Percentiles rank a stretch among this genome's conserved stretches.
Conservation (phyloP, 768 basidiomycete species). For the Clavulina sp. region DNA sequence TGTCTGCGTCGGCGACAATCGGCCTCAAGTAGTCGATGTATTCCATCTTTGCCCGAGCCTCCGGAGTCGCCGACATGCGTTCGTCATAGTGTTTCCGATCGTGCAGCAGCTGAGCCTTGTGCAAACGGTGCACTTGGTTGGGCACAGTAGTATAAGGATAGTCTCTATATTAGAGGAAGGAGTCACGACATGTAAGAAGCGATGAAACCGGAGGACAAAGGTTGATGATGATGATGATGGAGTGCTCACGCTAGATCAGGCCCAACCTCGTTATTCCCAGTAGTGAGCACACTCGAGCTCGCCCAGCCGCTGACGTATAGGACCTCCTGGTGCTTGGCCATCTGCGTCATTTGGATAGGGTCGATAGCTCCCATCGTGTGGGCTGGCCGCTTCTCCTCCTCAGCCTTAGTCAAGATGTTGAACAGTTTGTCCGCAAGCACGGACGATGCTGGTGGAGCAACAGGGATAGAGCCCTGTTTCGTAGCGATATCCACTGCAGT, state of each 20-base stretch:
- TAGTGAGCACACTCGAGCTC: slow-evolving; percentile 67
- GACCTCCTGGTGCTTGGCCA: slow-evolving; percentile 71
- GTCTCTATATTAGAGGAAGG: slow-evolving; percentile 32
- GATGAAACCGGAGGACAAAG: neutral
- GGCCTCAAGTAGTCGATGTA: slow-evolving; percentile 80
- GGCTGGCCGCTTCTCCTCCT: slow-evolving; percentile 46
- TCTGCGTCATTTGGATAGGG: slow-evolving; percentile 88
- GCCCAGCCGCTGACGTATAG: slow-evolving; percentile 94
- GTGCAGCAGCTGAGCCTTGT: slow-evolving; percentile 82
- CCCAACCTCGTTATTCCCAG: slow-evolving; percentile 80
- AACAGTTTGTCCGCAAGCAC: slow-evolving; percentile 80
- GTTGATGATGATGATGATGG: neutral
- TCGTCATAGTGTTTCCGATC: slow-evolving; percentile 89
- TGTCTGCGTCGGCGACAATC: slow-evolving; percentile 89
- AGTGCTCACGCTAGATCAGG: slow-evolving; percentile 60
- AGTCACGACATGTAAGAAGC: neutral
- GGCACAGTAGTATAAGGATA: slow-evolving; percentile 95
- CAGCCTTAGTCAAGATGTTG: slow-evolving; percentile 41
- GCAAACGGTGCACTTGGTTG: slow-evolving; percentile 83
- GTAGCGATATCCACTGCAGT: slow-evolving; percentile 60
- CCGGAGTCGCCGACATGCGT: slow-evolving; percentile 44
- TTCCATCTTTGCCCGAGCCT: slow-evolving; percentile 49
- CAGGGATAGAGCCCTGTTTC: slow-evolving; percentile 77
- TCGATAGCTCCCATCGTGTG: slow-evolving; percentile 91
- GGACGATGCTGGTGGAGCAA: slow-evolving; percentile 56